Conservation (phyloP, 176 grass and related monocot species). For the Melocanna baccifera region DNA sequence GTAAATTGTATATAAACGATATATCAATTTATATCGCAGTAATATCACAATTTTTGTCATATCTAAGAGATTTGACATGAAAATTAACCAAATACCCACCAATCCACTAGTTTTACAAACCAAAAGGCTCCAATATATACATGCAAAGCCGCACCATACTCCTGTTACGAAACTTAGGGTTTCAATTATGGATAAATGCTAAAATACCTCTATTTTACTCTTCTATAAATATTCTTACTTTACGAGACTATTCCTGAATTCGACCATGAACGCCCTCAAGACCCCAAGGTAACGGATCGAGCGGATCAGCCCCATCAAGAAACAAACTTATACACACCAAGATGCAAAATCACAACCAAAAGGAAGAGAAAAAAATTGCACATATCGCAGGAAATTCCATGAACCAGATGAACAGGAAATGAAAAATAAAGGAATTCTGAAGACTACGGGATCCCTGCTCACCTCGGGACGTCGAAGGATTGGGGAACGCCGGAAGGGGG, state of each 20-base stretch:
- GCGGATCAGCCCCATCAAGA: neutral
- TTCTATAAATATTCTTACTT: too few relatives aligned
- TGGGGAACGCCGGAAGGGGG: neutral
- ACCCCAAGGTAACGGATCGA: neutral
- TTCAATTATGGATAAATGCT: too few relatives aligned
- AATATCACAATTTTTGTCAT: neutral
- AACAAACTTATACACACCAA: neutral
- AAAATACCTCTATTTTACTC: too few relatives aligned
- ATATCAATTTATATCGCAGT: neutral
- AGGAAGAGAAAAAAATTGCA: neutral
- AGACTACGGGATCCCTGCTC: neutral
- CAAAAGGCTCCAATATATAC: neutral
- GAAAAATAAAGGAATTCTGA: neutral
- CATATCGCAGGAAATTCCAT: neutral
- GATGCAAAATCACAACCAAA: neutral
- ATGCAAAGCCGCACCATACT: too few relatives aligned
- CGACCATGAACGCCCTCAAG: neutral
- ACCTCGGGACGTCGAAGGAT: conserved; percentile 9
- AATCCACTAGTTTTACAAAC: neutral
- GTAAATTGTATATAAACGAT: neutral
- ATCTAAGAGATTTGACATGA: neutral
- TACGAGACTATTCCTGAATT: neutral
- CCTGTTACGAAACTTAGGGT: too few relatives aligned
- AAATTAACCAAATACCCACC: neutral
- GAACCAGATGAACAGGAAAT: neutral